Conservation (phyloP, 1,284 basidiomycete genomes). For the Irpex lacteus region DNA sequence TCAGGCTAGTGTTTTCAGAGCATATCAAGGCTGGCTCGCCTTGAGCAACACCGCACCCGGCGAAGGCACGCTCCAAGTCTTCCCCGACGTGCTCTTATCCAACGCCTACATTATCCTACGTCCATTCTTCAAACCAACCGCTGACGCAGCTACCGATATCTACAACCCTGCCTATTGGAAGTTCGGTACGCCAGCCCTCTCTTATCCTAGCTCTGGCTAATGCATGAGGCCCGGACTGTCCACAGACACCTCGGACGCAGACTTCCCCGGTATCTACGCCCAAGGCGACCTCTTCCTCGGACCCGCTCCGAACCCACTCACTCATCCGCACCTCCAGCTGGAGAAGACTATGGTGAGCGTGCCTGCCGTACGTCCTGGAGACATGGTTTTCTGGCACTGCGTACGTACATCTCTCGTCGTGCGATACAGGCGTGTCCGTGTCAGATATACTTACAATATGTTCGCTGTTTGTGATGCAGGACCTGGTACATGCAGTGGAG, state of each 20-base stretch:
- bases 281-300: constrained; percentile 44
- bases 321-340: constrained; percentile 70
- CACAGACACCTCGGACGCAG: constrained; percentile 49
- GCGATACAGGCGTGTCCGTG: neutral
- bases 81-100: constrained; percentile 71
- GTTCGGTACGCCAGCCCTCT: constrained; percentile 45
- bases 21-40: constrained; percentile 78
- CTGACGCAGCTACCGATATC: constrained; percentile 31
- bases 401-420: constrained; percentile 26
- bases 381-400: constrained; percentile 88
- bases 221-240: neutral
- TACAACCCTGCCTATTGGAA: constrained; percentile 67
- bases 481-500: constrained; percentile 83
- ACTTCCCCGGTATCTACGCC: constrained; percentile 58
- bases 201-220: neutral
- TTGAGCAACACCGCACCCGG: constrained; percentile 70
- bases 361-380: constrained; percentile 74
- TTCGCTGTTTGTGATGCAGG: constrained; percentile 29
- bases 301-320: constrained; percentile 46
- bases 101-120: constrained; percentile 82
- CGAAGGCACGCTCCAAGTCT: constrained; percentile 79
- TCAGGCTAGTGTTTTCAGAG: constrained; percentile 68
- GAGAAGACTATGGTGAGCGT: constrained; percentile 73
- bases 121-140: constrained; percentile 72
- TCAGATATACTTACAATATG: neutral